Evolutionary conservation across 352 stramenopile species (phyloP).

Genomic region (Pythium dissotocum): DNA sequence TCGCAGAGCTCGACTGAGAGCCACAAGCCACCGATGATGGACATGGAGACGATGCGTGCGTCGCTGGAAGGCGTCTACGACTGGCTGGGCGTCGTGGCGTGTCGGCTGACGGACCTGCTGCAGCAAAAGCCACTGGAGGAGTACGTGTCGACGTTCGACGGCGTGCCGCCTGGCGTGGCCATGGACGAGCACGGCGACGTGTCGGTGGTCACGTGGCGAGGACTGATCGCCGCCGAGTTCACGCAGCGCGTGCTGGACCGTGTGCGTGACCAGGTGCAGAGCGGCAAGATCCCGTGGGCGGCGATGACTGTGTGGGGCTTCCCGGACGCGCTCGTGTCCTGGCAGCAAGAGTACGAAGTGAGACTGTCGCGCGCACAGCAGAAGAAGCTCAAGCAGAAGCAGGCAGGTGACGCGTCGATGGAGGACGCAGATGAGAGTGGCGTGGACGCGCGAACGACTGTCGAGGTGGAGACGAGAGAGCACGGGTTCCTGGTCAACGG

Average conservation of each 20-base stretch:
- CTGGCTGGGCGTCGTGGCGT: constrained; percentile 76
- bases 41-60: constrained; percentile 25
- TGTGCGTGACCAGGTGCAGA: constrained; percentile 46
- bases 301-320: constrained; percentile 81
- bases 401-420: not conserved
- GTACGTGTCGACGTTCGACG: constrained; percentile 80
- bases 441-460: not conserved
- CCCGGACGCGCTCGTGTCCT: constrained; percentile 68
- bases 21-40: constrained; percentile 9
- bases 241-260: constrained; percentile 54
- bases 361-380: constrained; percentile 24
- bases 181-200: constrained; percentile 39
- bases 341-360: constrained; percentile 45
- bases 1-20: not conserved
- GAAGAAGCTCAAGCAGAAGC: constrained; percentile 21
- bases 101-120: constrained; percentile 55
- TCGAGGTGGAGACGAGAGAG: constrained; percentile 34
- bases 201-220: constrained; percentile 70
- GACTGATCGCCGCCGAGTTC: constrained; percentile 63
- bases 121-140: constrained; percentile 54
- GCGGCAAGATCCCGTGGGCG: constrained; percentile 57
- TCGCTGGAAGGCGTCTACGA: constrained; percentile 64
- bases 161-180: constrained; percentile 39
- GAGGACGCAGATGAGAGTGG: not conserved
- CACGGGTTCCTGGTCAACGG: constrained; percentile 78